Conservation (phyloP, 257 asterid genomes). For the Przewalskia tangutica region DNA sequence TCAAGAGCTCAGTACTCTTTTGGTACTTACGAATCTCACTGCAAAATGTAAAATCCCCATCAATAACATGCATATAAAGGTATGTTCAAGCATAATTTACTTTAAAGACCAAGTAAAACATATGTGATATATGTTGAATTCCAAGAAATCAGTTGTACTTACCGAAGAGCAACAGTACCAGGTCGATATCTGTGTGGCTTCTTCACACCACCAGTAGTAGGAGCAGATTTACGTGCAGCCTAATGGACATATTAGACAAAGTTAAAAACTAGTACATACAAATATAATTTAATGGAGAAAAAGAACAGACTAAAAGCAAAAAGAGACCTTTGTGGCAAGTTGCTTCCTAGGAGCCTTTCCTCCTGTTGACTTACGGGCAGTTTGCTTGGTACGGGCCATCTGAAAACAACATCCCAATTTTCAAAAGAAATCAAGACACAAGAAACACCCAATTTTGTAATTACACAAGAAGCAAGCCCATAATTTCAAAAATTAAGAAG, state of each 20-base stretch:
- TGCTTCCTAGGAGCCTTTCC: constrained; percentile 68
- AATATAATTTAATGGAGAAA: neutral
- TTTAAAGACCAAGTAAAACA: neutral
- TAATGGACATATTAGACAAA: neutral
- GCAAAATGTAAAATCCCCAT: neutral
- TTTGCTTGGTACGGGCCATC: constrained; percentile 74
- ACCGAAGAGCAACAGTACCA: constrained; percentile 64
- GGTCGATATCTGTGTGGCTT: constrained; percentile 65
- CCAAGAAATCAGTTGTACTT: neutral
- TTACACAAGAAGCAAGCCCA: neutral
- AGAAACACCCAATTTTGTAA: neutral
- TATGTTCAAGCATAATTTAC: neutral
- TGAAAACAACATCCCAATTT: neutral
- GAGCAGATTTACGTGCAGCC: constrained; percentile 79
- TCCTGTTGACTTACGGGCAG: constrained; percentile 63
- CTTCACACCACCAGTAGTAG: constrained; percentile 66
- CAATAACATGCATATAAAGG: neutral
- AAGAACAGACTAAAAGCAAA: neutral
- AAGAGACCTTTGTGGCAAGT: constrained; percentile 47
- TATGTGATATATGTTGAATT: neutral
- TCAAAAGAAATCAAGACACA: neutral
- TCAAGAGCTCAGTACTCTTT: constrained; percentile 64
- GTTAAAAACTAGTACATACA: neutral
- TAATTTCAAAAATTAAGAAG: neutral
- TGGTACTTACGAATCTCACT: constrained; percentile 67